phyloP scores from a whole-genome alignment of 768 basidiomycete genomes.

The Gelatoporia subvermispora region DNA sequence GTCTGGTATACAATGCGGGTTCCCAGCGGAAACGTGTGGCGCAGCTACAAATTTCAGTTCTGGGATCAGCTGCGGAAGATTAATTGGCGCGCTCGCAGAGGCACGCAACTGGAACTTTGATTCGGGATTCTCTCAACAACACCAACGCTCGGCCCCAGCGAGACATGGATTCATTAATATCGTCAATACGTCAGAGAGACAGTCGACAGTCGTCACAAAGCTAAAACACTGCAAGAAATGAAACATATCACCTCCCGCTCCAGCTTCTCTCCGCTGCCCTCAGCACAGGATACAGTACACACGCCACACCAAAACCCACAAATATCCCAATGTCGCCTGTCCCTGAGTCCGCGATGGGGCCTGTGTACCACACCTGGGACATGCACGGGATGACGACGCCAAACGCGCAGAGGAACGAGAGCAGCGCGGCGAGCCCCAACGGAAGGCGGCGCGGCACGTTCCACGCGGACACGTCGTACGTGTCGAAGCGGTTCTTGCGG shows the following conservation, averaged over 20 bases:
- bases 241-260: conserved; percentile 2
- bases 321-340: conserved; percentile 48
- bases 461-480: conserved; percentile 36
- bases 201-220: too few relatives aligned
- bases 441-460: conserved; percentile 33
- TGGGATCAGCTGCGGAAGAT: too few relatives aligned
- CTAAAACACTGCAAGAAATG: too few relatives aligned
- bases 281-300: conserved; percentile 24
- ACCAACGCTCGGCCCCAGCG: too few relatives aligned
- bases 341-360: conserved; percentile 39
- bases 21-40: too few relatives aligned
- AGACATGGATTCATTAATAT: too few relatives aligned
- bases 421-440: conserved; percentile 34
- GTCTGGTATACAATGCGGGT: too few relatives aligned
- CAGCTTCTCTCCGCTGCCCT: conserved; percentile 25
- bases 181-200: too few relatives aligned
- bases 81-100: too few relatives aligned
- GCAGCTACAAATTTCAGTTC: too few relatives aligned
- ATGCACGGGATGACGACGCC: conserved; percentile 42
- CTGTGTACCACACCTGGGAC: conserved; percentile 49
- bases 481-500: conserved; percentile 29
- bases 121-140: too few relatives aligned
- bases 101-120: too few relatives aligned
- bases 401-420: conserved; percentile 35
- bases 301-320: conserved; percentile 30